These are phyloP conservation scores for Pseudogymnoascus sp. DNA, from an alignment of 2,329 filamentous ascomycete genomes.

Conservation along the genomic window DNA sequence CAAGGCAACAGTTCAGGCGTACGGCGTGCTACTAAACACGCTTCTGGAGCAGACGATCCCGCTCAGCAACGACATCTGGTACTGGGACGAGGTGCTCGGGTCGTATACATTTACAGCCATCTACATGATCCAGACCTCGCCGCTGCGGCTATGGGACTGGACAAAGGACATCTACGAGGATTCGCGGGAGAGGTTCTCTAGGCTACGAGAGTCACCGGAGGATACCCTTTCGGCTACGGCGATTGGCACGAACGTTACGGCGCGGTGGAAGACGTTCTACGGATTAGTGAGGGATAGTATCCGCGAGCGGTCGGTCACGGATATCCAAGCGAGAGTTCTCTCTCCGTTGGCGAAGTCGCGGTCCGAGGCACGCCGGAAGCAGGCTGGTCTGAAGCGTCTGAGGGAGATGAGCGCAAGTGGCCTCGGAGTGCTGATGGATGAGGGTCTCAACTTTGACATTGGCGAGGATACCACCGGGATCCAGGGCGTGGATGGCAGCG, in stretches of 20 bases:
- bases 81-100: conserved; percentile 84
- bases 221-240: conserved; percentile 19
- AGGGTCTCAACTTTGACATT: conserved; percentile 63
- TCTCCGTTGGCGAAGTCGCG: conserved; percentile 71
- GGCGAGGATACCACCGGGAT: conserved; percentile 45
- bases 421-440: conserved; percentile 78
- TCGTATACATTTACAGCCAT: conserved; percentile 71
- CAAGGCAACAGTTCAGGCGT: conserved; percentile 87
- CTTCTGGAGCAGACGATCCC: conserved; percentile 77
- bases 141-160: conserved; percentile 65
- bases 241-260: conserved; percentile 32
- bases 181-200: conserved; percentile 22
- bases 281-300: conserved; percentile 68
- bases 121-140: conserved; percentile 81
- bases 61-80: conserved; percentile 81
- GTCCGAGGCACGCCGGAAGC: conserved; percentile 67
- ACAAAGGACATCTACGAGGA: conserved; percentile 61
- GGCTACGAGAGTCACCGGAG: conserved; percentile 22
- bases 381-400: conserved; percentile 60
- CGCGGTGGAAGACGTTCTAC: conserved; percentile 66
- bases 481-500: conserved; percentile 27
- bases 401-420: conserved; percentile 77
- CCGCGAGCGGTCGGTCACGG: conserved; percentile 59
- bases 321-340: conserved; percentile 63
- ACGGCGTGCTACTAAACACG: conserved; percentile 68